Conservation (phyloP, 192 early-diverging fungal genomes). For the Diversispora epigaea region DNA sequence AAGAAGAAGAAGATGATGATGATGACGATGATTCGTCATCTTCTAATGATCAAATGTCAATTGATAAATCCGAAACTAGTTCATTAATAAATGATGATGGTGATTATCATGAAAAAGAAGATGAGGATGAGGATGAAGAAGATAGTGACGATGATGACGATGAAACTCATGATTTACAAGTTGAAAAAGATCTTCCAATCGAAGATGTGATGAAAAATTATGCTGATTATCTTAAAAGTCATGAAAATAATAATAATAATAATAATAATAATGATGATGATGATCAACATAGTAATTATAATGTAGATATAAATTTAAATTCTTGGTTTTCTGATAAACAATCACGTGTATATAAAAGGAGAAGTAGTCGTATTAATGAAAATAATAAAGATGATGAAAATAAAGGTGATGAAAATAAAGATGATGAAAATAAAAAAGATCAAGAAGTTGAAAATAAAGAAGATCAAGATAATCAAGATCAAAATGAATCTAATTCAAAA, state of each 20-base stretch:
- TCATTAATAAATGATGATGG: too few species aligned
- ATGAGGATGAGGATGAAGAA: not conserved
- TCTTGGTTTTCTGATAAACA: too few species aligned
- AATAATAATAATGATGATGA: conserved; percentile 33
- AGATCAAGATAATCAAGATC: too few species aligned
- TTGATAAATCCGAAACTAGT: too few species aligned
- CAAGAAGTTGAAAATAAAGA: too few species aligned
- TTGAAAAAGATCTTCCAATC: conserved; percentile 65
- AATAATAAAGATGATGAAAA: too few species aligned
- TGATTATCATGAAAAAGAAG: not conserved
- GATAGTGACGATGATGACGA: conserved; percentile 44
- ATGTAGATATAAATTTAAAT: too few species aligned
- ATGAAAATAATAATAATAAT: too few species aligned
- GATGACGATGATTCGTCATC: not conserved
- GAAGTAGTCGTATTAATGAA: too few species aligned
- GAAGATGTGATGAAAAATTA: conserved; percentile 59
- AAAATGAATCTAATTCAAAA: not conserved
- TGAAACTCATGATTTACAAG: conserved; percentile 55
- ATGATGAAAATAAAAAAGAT: too few species aligned
- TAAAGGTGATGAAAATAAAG: too few species aligned
- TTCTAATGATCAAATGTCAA: conserved; percentile 3
- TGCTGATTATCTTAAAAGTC: conserved; percentile 32
- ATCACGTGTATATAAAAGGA: too few species aligned
- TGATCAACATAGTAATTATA: not conserved
- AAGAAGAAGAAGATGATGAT: conserved; percentile 36